Percentiles rank a stretch among this genome's conserved stretches.
Conservation (phyloP, 805 yeast species). For the Maudiozyma serrabonitensis region DNA sequence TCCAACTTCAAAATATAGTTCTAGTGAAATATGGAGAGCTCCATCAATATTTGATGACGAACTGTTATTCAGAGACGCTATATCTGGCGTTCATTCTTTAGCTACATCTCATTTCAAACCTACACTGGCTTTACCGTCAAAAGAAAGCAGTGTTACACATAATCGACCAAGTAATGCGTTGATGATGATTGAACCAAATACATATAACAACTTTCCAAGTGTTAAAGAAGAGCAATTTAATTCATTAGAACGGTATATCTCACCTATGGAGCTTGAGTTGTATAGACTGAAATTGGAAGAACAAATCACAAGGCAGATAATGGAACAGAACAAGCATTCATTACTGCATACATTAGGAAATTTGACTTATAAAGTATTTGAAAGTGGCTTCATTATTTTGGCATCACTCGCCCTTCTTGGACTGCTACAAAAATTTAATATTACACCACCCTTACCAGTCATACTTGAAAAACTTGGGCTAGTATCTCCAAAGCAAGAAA, state of each 20-base stretch:
- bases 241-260: constrained; percentile 17
- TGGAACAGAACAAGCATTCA: constrained; percentile 10
- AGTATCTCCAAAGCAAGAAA: not conserved
- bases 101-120: constrained; percentile 9
- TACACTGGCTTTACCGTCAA: constrained; percentile 7
- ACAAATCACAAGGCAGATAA: constrained; percentile 18
- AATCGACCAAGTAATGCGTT: not conserved
- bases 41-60: constrained; percentile 31
- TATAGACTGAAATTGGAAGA: constrained; percentile 20
- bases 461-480: constrained; percentile 29
- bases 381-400: constrained; percentile 33
- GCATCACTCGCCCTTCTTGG: constrained; percentile 24
- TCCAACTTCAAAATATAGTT: constrained; percentile 53
- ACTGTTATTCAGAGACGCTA: constrained; percentile 33
- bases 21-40: constrained; percentile 36
- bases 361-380: constrained; percentile 29
- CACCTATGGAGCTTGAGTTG: constrained; percentile 20
- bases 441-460: constrained; percentile 27
- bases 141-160: not conserved
- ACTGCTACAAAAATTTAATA: constrained; percentile 22
- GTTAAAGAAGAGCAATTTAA: constrained; percentile 3
- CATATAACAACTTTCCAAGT: constrained; percentile 2
- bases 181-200: constrained; percentile 20
- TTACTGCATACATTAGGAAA: constrained; percentile 16
- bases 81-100: constrained; percentile 42